Percentiles rank a stretch among this genome's conserved stretches.
phyloP scores from a whole-genome alignment of 345 rosid genomes.

The Syzygium aromaticum region DNA sequence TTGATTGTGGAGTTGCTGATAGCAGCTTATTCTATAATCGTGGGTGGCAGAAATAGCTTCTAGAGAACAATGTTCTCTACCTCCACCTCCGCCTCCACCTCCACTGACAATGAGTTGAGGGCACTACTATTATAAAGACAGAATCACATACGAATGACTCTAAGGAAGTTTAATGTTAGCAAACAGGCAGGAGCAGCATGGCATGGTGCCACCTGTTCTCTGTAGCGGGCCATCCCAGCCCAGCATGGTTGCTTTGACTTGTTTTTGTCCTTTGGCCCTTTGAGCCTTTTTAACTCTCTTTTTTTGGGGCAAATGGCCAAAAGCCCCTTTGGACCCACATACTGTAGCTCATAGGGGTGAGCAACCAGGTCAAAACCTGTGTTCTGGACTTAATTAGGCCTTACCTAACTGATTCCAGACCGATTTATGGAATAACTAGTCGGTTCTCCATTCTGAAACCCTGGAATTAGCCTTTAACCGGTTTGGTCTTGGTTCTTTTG shows the following conservation, averaged over 20 bases:
- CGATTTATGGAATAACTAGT: neutral
- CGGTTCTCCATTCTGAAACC: neutral
- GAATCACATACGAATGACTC: neutral
- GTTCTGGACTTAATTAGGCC: neutral
- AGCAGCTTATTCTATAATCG: neutral
- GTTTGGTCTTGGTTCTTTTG: neutral
- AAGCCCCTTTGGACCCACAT: neutral
- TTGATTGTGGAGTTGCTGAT: neutral
- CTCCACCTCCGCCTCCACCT: neutral
- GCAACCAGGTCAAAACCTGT: neutral
- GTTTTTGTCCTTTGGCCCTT: neutral
- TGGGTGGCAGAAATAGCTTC: neutral
- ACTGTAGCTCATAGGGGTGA: neutral
- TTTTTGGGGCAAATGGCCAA: neutral
- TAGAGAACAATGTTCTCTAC: neutral
- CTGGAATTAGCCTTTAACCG: neutral
- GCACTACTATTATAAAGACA: neutral
- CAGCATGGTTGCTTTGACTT: neutral
- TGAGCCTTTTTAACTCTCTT: neutral
- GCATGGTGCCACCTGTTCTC: neutral
- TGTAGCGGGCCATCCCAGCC: neutral
- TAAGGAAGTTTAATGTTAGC: neutral
- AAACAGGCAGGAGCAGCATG: neutral
- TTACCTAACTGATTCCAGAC: neutral
- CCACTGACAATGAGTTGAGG: neutral